phyloP scores from a whole-genome alignment of 345 rosid species.

The Linum tenue region DNA sequence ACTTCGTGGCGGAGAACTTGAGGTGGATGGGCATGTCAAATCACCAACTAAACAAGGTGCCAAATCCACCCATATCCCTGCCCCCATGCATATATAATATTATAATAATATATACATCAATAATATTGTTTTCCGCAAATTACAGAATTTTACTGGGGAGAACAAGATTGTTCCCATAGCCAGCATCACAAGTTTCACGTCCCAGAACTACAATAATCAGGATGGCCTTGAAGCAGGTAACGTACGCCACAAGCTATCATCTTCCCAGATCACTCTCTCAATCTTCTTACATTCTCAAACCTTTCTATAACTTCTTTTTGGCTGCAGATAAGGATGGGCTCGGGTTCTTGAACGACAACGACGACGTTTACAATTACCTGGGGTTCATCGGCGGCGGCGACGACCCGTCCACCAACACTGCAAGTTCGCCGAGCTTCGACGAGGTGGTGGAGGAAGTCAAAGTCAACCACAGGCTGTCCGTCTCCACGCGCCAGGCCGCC shows the following conservation, averaged over 20 bases:
- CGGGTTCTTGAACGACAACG: constrained; percentile 42
- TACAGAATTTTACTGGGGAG: constrained; percentile 45
- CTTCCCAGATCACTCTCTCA: neutral
- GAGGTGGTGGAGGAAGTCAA: constrained; percentile 66
- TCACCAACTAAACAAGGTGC: constrained; percentile 65
- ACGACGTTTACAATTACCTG: constrained; percentile 12
- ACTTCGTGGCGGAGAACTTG: constrained; percentile 56
- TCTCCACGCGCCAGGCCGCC: constrained; percentile 68
- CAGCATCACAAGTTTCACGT: constrained; percentile 48
- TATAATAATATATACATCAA: too few species aligned
- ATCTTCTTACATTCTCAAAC: too few species aligned
- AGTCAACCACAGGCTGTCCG: constrained; percentile 64
- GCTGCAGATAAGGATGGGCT: constrained; percentile 18
- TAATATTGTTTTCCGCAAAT: neutral
- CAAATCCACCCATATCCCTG: too few species aligned
- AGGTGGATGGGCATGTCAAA: constrained; percentile 81
- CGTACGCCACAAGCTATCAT: neutral
- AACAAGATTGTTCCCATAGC: constrained; percentile 57
- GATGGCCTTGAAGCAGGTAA: constrained; percentile 27
- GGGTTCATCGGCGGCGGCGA: constrained; percentile 25
- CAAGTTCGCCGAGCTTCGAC: constrained; percentile 53
- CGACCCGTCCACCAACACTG: constrained; percentile 12
- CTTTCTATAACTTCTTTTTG: too few species aligned
- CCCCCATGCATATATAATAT: too few species aligned
- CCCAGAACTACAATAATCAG: constrained; percentile 25